Evolutionary conservation across 768 basidiomycete genomes (phyloP).

Genomic region (Rhizopogon sp.): DNA sequence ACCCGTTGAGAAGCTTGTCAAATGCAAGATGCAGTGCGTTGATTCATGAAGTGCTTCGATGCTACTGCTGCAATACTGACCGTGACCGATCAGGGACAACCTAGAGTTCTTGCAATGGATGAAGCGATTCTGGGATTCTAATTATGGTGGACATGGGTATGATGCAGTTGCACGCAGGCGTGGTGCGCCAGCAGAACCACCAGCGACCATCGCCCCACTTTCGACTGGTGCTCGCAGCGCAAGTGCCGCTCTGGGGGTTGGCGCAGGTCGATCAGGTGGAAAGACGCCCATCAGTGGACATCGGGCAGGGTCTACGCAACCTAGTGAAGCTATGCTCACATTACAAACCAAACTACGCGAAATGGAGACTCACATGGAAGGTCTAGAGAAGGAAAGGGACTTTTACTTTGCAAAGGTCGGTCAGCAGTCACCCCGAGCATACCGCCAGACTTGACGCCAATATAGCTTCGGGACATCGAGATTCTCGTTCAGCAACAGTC

Average conservation of each 20-base stretch:
- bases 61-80: slow-evolving; percentile 9
- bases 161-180: slow-evolving; percentile 80
- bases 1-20: slow-evolving; percentile 88
- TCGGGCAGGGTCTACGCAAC: slow-evolving; percentile 59
- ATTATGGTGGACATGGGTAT: slow-evolving; percentile 84
- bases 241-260: slow-evolving; percentile 26
- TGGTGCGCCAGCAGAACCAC: slow-evolving; percentile 70
- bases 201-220: slow-evolving; percentile 75
- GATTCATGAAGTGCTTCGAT: slow-evolving; percentile 4
- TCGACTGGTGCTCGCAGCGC: slow-evolving; percentile 33
- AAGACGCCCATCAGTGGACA: slow-evolving; percentile 69
- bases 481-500: slow-evolving; percentile 82
- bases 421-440: not conserved
- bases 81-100: slow-evolving; percentile 64
- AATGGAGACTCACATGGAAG: slow-evolving; percentile 76
- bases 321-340: slow-evolving; percentile 60
- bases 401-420: slow-evolving; percentile 97
- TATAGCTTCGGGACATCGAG: slow-evolving; percentile 93
- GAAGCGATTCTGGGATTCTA: slow-evolving; percentile 92
- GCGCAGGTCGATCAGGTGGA: slow-evolving; percentile 50
- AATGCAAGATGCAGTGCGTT: slow-evolving; percentile 98
- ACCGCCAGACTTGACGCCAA: slow-evolving; percentile 2
- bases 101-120: slow-evolving; percentile 98
- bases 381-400: slow-evolving; percentile 94
- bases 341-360: slow-evolving; percentile 80